Evolutionary conservation across 306 rosid species (phyloP).

Genomic region (Fragaria ananassa): DNA sequence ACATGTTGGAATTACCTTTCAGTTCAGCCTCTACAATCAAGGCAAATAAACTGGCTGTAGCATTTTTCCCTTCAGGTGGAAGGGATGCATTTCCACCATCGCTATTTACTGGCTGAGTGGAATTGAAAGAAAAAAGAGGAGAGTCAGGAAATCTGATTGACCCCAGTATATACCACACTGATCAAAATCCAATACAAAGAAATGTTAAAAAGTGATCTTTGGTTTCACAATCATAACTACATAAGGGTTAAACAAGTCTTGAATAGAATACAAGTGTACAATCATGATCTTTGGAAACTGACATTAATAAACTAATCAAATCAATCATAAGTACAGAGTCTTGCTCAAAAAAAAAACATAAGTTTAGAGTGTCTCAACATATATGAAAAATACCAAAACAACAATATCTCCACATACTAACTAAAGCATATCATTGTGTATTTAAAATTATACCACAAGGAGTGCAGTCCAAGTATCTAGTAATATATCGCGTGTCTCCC

Average conservation of each 20-base stretch:
- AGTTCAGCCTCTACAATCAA: conserved; percentile 85
- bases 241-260: background rate
- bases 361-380: background rate
- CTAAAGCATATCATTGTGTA: background rate
- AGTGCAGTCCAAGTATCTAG: conserved; percentile 87
- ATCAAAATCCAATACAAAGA: conserved; percentile 7
- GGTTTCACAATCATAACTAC: background rate
- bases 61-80: conserved; percentile 77
- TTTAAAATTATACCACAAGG: conserved; percentile 55
- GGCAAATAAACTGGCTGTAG: conserved; percentile 71
- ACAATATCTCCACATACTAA: background rate
- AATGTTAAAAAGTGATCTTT: background rate
- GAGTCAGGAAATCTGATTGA: conserved; percentile 10
- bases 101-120: conserved; percentile 61
- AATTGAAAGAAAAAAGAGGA: background rate
- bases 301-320: background rate
- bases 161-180: background rate
- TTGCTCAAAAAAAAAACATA: background rate
- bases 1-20: conserved; percentile 44
- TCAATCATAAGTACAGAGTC: background rate
- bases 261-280: background rate
- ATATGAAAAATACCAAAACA: background rate
- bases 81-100: conserved; percentile 48
- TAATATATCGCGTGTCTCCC: conserved; percentile 90
- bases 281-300: background rate